Evolutionary conservation across 805 yeast genomes (phyloP).

Genomic region (Cyberlindnera saturnus): DNA sequence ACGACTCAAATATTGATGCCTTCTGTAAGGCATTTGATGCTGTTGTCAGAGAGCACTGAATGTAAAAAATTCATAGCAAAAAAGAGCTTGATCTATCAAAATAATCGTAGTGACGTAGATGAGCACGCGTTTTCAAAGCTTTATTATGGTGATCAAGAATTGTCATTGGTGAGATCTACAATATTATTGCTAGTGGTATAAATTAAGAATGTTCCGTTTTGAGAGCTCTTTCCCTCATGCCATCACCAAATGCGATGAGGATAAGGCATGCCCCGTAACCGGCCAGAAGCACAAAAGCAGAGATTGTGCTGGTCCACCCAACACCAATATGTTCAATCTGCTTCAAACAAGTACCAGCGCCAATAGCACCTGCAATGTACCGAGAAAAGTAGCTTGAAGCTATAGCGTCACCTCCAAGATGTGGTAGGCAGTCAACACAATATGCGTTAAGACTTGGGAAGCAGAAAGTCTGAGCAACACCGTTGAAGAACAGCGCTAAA

Average conservation of each 20-base stretch:
- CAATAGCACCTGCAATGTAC: constrained; percentile 44
- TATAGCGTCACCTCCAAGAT: constrained; percentile 47
- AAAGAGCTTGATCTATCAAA: too few relatives aligned
- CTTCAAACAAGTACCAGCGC: constrained; percentile 41
- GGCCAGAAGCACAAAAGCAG: constrained; percentile 25
- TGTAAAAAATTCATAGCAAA: background rate
- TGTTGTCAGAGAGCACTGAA: background rate
- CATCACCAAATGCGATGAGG: constrained; percentile 1
- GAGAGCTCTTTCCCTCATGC: background rate
- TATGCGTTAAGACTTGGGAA: constrained; percentile 51
- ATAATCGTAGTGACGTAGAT: too few relatives aligned
- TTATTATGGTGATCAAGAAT: too few relatives aligned
- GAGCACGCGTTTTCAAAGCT: too few relatives aligned
- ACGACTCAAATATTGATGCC: background rate
- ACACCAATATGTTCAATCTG: constrained; percentile 44
- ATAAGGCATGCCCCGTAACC: constrained; percentile 13
- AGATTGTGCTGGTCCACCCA: constrained; percentile 49
- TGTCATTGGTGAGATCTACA: too few relatives aligned
- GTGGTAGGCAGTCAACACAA: constrained; percentile 51
- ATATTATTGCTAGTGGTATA: too few relatives aligned
- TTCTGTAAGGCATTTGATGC: background rate
- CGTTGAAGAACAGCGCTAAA: constrained; percentile 39
- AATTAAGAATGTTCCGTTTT: too few relatives aligned
- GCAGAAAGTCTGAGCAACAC: constrained; percentile 42
- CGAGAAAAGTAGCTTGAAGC: constrained; percentile 47